Conservation (phyloP, 805 yeast species). For the Pichia rugopelliculosa region DNA sequence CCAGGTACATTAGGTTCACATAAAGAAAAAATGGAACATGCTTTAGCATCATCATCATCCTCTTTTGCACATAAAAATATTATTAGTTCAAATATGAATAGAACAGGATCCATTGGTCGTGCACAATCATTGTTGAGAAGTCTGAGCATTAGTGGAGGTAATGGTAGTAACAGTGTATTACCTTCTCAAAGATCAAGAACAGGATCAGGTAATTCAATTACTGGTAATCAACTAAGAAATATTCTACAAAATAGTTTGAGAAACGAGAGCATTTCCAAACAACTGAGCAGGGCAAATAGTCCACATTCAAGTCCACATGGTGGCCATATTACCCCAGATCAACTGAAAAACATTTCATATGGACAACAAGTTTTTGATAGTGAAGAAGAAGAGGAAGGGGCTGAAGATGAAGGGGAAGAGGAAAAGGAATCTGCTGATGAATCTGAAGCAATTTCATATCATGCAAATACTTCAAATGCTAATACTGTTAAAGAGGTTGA, state of each 20-base stretch:
- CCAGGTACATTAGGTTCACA: not conserved
- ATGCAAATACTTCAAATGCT: not conserved
- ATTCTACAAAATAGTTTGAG: conserved; percentile 4
- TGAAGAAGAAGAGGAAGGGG: conserved; percentile 27
- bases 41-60: not conserved
- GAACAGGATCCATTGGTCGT: conserved; percentile 1
- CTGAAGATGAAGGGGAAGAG: conserved; percentile 12
- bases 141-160: conserved; percentile 5
- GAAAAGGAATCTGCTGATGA: not conserved
- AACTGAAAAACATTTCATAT: conserved; percentile 24
- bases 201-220: conserved; percentile 8
- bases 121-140: conserved; percentile 7
- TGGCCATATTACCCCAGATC: conserved; percentile 20
- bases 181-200: conserved; percentile 4
- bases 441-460: no score
- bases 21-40: not conserved
- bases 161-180: not conserved
- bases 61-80: not conserved
- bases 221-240: conserved; percentile 4
- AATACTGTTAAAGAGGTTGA: not conserved
- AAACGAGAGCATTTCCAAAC: not conserved
- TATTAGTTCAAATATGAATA: not conserved
- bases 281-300: not conserved
- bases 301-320: conserved; percentile 4
- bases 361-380: conserved; percentile 28